Percentiles rank a stretch among this genome's conserved stretches.
These are phyloP conservation scores for Aspergillus hortae DNA, from an alignment of 2,329 filamentous ascomycete species.

Conservation along the genomic window DNA sequence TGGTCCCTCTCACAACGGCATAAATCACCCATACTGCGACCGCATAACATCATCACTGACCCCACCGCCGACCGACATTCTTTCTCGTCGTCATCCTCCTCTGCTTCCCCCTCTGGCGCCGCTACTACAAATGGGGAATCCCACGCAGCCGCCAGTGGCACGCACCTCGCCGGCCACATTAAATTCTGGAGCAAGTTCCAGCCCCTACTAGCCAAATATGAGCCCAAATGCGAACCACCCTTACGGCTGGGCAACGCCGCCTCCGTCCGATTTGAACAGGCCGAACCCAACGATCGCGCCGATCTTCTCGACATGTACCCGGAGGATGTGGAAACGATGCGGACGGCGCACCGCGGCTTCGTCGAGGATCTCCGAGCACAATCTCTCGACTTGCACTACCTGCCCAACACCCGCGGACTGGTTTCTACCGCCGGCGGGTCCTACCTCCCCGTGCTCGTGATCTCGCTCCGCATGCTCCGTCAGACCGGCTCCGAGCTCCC, in stretches of 20 bases:
- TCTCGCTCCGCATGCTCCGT: slow-evolving; percentile 46
- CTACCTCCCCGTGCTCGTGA: slow-evolving; percentile 43
- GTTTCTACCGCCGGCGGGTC: slow-evolving; percentile 45
- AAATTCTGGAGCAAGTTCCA: slow-evolving; percentile 35
- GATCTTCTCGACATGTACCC: slow-evolving; percentile 28
- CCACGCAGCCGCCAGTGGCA: neutral
- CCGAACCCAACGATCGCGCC: slow-evolving; percentile 24
- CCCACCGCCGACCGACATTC: neutral
- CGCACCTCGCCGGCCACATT: slow-evolving; percentile 16
- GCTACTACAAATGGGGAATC: neutral
- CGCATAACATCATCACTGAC: neutral
- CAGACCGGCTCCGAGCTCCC: slow-evolving; percentile 41
- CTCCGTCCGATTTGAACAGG: slow-evolving; percentile 25
- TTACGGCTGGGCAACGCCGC: slow-evolving; percentile 22
- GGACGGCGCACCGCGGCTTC: slow-evolving; percentile 33
- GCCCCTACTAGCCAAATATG: slow-evolving; percentile 27
- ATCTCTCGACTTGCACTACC: slow-evolving; percentile 31
- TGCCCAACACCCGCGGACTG: slow-evolving; percentile 37
- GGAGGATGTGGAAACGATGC: slow-evolving; percentile 30
- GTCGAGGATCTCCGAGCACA: slow-evolving; percentile 25
- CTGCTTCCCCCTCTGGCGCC: neutral
- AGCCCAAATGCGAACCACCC: slow-evolving; percentile 27
- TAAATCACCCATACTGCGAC: neutral
- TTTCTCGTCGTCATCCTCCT: neutral
- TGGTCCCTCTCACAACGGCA: slow-evolving; percentile 17